A percentile compares a stretch with the other conserved stretches of the same genome.
phyloP scores from a whole-genome alignment of 1,284 basidiomycete species.

The Ceratobasidium sp. region DNA sequence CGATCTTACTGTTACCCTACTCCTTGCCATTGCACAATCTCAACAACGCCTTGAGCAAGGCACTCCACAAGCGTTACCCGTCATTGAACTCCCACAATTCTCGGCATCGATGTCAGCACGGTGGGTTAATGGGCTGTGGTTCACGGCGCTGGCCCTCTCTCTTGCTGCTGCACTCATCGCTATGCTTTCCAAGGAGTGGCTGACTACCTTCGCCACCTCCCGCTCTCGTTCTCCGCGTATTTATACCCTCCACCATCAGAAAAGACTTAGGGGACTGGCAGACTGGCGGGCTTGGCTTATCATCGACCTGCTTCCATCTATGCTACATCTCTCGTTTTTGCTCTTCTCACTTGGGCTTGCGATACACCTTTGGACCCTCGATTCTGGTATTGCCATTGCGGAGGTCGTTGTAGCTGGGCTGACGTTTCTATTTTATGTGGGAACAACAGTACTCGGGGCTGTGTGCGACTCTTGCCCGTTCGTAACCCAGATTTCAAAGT shows the following conservation, averaged over 20 bases:
- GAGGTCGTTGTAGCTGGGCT: neutral
- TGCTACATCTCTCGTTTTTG: slow-evolving; percentile 27
- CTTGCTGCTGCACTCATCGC: slow-evolving; percentile 17
- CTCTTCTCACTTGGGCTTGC: slow-evolving; percentile 30
- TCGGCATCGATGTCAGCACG: neutral
- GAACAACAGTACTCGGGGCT: neutral
- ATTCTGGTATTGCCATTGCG: neutral
- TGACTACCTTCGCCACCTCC: neutral
- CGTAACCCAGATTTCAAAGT: slow-evolving; percentile 3
- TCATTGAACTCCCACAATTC: neutral
- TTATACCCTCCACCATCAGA: neutral
- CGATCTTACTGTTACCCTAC: slow-evolving; percentile 4
- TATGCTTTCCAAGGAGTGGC: slow-evolving; percentile 39
- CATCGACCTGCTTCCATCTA: slow-evolving; percentile 18
- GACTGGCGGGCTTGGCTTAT: slow-evolving; percentile 5
- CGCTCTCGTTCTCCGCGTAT: neutral
- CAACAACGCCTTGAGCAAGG: slow-evolving; percentile 11
- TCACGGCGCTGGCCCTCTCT: slow-evolving; percentile 13
- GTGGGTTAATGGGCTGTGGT: slow-evolving; percentile 35
- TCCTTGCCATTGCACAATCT: slow-evolving; percentile 20
- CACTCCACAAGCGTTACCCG: neutral
- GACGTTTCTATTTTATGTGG: slow-evolving; percentile 9
- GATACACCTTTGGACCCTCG: slow-evolving; percentile 4
- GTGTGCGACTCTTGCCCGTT: neutral
- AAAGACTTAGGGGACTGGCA: neutral